These are phyloP conservation scores for Delonix regia DNA, from an alignment of 306 rosid genomes.

Conservation along the genomic window DNA sequence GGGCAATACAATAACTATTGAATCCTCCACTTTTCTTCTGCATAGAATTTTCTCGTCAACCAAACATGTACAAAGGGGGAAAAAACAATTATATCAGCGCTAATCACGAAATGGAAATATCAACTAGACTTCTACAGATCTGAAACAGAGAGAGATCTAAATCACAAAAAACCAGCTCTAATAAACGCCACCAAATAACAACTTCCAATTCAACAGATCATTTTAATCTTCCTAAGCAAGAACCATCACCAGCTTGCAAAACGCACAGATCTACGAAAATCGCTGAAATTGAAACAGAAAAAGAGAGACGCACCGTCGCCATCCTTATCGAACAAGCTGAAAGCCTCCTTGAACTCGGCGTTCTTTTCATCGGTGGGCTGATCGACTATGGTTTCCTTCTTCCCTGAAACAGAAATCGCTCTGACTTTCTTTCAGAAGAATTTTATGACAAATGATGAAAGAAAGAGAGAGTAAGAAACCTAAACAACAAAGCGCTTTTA, in stretches of 20 bases:
- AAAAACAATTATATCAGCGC: neutral
- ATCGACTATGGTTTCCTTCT: conserved; percentile 59
- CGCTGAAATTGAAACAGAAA: neutral
- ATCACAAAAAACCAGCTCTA: neutral
- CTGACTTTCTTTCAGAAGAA: conserved; percentile 27
- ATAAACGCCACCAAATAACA: neutral
- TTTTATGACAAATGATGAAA: conserved; percentile 11
- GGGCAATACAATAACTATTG: neutral
- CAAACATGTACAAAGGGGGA: neutral
- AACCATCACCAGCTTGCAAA: neutral
- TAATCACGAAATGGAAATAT: neutral
- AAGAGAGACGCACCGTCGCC: conserved; percentile 62
- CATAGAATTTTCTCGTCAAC: neutral
- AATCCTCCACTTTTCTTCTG: neutral
- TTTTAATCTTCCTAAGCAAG: too few species aligned
- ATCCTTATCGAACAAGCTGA: conserved; percentile 82
- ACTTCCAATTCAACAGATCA: neutral
- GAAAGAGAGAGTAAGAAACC: neutral
- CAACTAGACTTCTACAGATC: neutral
- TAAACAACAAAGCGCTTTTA: neutral
- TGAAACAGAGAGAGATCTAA: neutral
- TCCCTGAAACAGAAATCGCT: conserved; percentile 20
- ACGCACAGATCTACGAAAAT: conserved; percentile 8
- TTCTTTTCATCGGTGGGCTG: conserved; percentile 85
- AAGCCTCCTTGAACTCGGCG: conserved; percentile 88